Base-by-base conservation (phyloP, 2,329 filamentous ascomycete genomes). In the Pyricularia sp. region DNA sequence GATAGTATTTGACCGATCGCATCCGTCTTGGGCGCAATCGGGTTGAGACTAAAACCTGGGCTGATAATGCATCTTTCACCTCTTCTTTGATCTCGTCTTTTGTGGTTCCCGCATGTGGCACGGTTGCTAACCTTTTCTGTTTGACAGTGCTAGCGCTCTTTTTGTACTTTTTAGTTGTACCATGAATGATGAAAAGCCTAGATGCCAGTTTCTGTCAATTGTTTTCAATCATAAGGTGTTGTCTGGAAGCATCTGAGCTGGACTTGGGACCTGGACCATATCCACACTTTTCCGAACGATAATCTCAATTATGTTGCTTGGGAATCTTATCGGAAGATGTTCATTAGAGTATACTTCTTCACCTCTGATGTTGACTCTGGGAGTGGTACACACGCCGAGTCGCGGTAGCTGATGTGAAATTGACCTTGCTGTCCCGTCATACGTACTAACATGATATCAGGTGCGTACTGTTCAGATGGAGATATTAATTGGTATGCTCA, bases 1-100 rank as follows among this genome's bases (percentile, higher is more conserved):
- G 36, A 67, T 67, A 67, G 36, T 67, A 67, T 67, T 42, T 67
- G 65, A 67, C 28, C 25, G 65, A 31, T 12, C 65, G 36, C 65
- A 33, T 58, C 65, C 55, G 65, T 25, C 31, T 50, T 50, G 42
- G 42, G 17, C 7, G 42, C 42, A n/a, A 50, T 50, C 20, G 33
- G 25, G 10, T 28, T 58, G 65, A 67, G 31, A 58, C 30, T 28
- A 58, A 30, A 23, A 28, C 26, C 25, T 11, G 65, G 65, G 36
- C 36, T 67, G 65, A 67, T 67, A 25, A 55, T 25, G 31, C 31
- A 2, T 26, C 12, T 67, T 58, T 26, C 12, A 58, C 4, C 12
- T 20, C 2, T 3, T 36, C 5, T n/a, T n/a, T 50, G 20, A n/a
- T 9, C 4, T 50, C 7, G 17, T 50, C 42, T n/a, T 20, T n/a